Evolutionary conservation across 2,329 filamentous ascomycete species (phyloP), one percentile per base, ranked within the genome.

Genomic region (Trichoderma sp.): DNA sequence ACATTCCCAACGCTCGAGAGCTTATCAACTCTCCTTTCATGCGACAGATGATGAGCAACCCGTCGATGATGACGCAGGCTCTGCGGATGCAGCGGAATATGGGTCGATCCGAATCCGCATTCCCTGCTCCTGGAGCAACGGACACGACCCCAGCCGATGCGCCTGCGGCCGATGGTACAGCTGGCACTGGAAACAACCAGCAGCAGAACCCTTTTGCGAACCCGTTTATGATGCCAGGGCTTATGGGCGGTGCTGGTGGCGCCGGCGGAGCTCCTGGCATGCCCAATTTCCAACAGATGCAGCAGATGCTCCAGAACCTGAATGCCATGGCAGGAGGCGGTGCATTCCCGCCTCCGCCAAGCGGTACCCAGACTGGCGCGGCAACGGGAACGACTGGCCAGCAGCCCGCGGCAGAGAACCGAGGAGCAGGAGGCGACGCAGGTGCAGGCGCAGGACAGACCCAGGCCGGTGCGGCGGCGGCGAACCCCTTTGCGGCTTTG

Each of bases 21-120:
- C 91, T 97, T 80, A 88, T 99, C 75, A 90, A 93, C 71, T 96
- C 94, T 29, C 94, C 94, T 0, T 88, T 94, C 72, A 94, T 98
- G 82, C 88, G 96, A 75, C 87, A 92, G 63, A 96, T 98, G 92
- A 91, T 99, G 86, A 95, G 93, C 71, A 94, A 96, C 77, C 96
- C 96, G 4, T 88, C 93, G 56, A 89, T 93, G 74, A 88, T 99
- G 72, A 86, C 93, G 69, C 89, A 92, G 78, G 93, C 94, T 75
- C 88, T 93, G 75, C 89, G 93, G 71, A 91, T 98, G 89, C 91
- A 94, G 77, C 86, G 92, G 69, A 87, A 90, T 82, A 85, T 91
- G 81, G 86, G 83, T 56, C 87, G 85, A 68, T 83, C 83, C 61
- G 84, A 80, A 70, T 83, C 81, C 53, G 84, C 88, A 5, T 98